Base-by-base conservation (phyloP, 306 rosid species). In the Acmispon strigosus region DNA sequence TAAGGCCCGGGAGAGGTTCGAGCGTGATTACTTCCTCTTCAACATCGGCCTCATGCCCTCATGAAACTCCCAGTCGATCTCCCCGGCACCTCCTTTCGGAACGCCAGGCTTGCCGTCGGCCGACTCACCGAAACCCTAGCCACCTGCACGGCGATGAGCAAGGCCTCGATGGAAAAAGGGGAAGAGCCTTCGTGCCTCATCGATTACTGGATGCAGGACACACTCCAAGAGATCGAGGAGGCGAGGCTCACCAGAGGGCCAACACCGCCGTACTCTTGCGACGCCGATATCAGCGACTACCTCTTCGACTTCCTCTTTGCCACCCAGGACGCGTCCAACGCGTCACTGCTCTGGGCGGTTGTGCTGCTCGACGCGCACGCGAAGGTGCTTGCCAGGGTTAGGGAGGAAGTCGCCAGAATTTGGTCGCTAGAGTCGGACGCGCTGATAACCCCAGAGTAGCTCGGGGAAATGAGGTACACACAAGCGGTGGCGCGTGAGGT, bases 401-500 rank as follows among this genome's bases (percentile, higher is more conserved):
- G 96, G 6, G 80, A 76, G 0, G 96, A 91, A 11, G 96, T 94
- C 0, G 56, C 70, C 0, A 63, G 75, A 0, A 60, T 83, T 6
- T 94, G 99, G 99, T 65, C 85, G 13, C 89, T 88, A 54, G 95
- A 86, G 50, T 86, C 85, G 0, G 62, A 90, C 13, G 13, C 42
- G 3, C 73, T 84, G 16, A 89, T 94, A 13, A 81, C 92, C 0
- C 53, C 79, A 1, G 98, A 89, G 8, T 86, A 81, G 73, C 73
- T 94, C 3, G 10, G 78, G 51, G 79, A 72, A 13, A 84, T 94
- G 95, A 88, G 29, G 78, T 94, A 94, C 77, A 94, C 97, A 0
- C 90, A 84, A 2, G 87, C 96, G 6, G 98, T 94, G 69, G 98
- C 97, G 22, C 98, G 92, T 64, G 98, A 94, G 85, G 95, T 94